Evolutionary conservation across 2,329 filamentous ascomycete species (phyloP).

Genomic region (Neobulgaria alba): DNA sequence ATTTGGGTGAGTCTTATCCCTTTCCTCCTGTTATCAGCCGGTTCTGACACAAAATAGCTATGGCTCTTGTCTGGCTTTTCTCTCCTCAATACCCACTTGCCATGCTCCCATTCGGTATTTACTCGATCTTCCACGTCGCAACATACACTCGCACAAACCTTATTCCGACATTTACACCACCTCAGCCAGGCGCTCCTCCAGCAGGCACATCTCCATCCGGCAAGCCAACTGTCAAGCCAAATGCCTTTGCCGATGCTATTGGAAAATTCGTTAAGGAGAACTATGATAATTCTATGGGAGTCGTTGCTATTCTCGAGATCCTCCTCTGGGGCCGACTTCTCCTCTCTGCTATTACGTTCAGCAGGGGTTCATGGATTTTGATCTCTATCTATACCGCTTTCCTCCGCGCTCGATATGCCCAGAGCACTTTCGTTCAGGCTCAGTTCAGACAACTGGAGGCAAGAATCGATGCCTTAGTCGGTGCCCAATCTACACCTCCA

Average conservation of each 20-base stretch:
- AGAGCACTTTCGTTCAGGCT: slow-evolving; percentile 88
- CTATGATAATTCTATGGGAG: slow-evolving; percentile 91
- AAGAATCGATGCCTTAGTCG: slow-evolving; percentile 71
- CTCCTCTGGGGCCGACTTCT: slow-evolving; percentile 76
- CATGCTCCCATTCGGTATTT: slow-evolving; percentile 88
- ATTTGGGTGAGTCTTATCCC: slow-evolving; percentile 61
- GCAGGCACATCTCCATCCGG: slow-evolving; percentile 46
- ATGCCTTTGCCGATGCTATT: slow-evolving; percentile 68
- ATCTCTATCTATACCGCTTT: slow-evolving; percentile 82
- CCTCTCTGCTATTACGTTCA: slow-evolving; percentile 75
- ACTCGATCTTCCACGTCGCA: slow-evolving; percentile 96
- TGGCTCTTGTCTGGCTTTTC: slow-evolving; percentile 94
- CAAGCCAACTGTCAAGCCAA: slow-evolving; percentile 43
- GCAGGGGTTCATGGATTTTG: slow-evolving; percentile 84
- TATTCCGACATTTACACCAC: slow-evolving; percentile 75
- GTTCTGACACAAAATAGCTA: slow-evolving; percentile 46
- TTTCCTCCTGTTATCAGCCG: background rate
- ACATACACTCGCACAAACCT: slow-evolving; percentile 93
- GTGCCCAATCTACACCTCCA: slow-evolving; percentile 80
- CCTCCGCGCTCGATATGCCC: slow-evolving; percentile 79
- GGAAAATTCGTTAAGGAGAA: slow-evolving; percentile 95
- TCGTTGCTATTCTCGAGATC: slow-evolving; percentile 85
- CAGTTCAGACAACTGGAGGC: slow-evolving; percentile 65
- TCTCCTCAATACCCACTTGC: slow-evolving; percentile 83
- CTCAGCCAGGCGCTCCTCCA: slow-evolving; percentile 43